Evolutionary conservation across 352 stramenopile species (phyloP).

Genomic region (Globisporangium uncinulatum): DNA sequence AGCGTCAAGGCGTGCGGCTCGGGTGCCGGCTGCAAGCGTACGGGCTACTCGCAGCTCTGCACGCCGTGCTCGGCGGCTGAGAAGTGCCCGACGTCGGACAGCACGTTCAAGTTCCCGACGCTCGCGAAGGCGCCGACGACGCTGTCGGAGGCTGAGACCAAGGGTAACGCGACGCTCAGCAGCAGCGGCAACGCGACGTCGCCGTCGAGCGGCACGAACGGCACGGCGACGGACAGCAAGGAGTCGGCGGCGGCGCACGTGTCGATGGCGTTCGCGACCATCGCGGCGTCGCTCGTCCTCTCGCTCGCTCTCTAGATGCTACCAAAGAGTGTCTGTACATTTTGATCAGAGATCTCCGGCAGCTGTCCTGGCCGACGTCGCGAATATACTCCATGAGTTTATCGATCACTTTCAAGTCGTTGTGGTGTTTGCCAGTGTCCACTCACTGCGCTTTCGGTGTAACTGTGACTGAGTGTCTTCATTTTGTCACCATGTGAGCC

Average conservation of each 20-base stretch:
- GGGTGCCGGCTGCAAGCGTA: constrained; percentile 44
- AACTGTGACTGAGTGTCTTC: too few species aligned
- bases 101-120: constrained; percentile 29
- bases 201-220: background rate
- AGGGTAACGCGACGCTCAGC: background rate
- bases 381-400: constrained; percentile 1
- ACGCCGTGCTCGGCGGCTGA: constrained; percentile 41
- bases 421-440: too few species aligned
- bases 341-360: background rate
- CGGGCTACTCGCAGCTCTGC: constrained; percentile 58
- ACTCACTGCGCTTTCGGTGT: too few species aligned
- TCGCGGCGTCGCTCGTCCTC: background rate
- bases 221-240: background rate
- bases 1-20: constrained; percentile 59
- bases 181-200: background rate
- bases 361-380: background rate
- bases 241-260: background rate
- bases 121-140: constrained; percentile 27
- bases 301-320: constrained; percentile 1
- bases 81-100: constrained; percentile 36
- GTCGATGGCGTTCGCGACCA: constrained; percentile 1
- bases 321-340: background rate
- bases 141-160: background rate
- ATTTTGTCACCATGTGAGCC: too few species aligned
- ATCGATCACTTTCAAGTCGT: background rate